Evolutionary conservation across 257 asterid species (phyloP).

Genomic region (Solanum bulbocastanum): DNA sequence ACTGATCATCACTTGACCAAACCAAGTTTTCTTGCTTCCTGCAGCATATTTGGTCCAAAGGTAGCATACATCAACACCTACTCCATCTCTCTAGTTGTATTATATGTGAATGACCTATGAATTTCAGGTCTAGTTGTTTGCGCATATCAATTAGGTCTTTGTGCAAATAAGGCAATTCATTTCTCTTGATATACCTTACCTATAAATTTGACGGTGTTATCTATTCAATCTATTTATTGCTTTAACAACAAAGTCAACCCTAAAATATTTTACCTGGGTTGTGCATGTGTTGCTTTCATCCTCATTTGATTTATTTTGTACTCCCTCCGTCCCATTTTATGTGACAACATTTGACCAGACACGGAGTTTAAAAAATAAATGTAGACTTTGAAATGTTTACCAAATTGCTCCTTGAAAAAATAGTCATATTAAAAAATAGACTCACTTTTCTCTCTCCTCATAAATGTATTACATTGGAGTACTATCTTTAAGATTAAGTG

Average conservation of each 20-base stretch:
- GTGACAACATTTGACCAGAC: no score
- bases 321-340: no score
- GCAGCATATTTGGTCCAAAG: conserved; percentile 84
- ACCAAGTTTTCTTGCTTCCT: conserved; percentile 69
- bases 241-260: background rate
- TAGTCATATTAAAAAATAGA: no score
- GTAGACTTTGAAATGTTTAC: no score
- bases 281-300: background rate
- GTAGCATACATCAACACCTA: conserved; percentile 20
- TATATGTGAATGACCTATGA: background rate
- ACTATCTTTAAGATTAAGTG: no score
- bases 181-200: background rate
- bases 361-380: no score
- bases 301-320: background rate
- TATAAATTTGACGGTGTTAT: background rate
- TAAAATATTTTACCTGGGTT: background rate
- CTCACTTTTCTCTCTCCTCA: no score
- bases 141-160: background rate
- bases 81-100: background rate
- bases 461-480: no score
- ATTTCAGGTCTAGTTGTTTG: background rate
- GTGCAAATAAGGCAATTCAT: background rate
- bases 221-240: background rate
- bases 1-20: conserved; percentile 11
- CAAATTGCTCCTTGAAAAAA: no score